phyloP scores from a whole-genome alignment of 345 rosid species.

The Citrus medica region DNA sequence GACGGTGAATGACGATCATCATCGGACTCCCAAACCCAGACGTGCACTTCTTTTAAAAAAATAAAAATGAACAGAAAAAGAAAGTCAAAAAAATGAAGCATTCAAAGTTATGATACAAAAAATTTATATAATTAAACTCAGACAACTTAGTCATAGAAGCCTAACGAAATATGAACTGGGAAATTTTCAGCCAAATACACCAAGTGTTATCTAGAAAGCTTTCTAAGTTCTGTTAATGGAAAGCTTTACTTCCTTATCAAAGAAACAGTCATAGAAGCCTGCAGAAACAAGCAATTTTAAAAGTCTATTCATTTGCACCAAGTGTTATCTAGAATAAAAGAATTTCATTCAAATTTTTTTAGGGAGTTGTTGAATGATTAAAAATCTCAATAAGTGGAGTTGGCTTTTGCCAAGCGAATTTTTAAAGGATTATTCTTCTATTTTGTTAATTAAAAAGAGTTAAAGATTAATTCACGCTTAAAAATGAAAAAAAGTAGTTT shows the following conservation, averaged over 20 bases:
- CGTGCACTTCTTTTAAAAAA: not conserved
- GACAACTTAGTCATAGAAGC: not conserved
- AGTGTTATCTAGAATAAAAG: not conserved
- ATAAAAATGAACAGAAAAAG: too few relatives aligned
- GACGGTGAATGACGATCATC: not conserved
- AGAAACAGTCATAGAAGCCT: too few relatives aligned
- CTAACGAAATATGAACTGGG: too few relatives aligned
- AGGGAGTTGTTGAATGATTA: not conserved
- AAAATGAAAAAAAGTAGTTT: not conserved
- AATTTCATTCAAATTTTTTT: not conserved
- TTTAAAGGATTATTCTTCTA: not conserved
- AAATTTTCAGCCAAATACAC: too few relatives aligned
- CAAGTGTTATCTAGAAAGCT: too few relatives aligned
- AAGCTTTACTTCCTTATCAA: too few relatives aligned
- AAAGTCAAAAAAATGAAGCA: too few relatives aligned
- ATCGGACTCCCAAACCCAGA: not conserved
- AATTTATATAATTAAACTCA: too few relatives aligned
- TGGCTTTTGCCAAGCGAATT: not conserved
- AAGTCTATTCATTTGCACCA: not conserved
- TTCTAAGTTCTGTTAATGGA: too few relatives aligned
- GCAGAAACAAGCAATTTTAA: not conserved
- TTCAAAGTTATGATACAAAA: not conserved
- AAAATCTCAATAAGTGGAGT: not conserved
- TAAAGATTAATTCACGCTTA: not conserved
- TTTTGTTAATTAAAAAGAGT: not conserved